Conservation (phyloP, 2,329 filamentous ascomycete genomes). For the Apiospora saccharicola region DNA sequence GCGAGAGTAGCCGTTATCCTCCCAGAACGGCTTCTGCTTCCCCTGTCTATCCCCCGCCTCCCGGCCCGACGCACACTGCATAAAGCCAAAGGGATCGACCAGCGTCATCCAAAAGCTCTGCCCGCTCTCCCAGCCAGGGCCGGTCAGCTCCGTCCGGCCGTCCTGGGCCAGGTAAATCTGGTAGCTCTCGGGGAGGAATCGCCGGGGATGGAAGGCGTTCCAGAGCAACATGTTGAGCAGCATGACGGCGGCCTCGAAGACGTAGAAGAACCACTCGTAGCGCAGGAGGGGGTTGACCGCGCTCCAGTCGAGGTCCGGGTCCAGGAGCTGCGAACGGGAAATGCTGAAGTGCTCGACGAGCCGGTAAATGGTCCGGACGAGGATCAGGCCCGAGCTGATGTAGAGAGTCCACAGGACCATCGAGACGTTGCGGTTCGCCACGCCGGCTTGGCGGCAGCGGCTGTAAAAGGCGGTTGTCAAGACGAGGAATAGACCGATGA, state of each 20-base stretch:
- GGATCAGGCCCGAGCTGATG: slow-evolving; percentile 46
- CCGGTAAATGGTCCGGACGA: slow-evolving; percentile 52
- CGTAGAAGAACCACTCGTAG: slow-evolving; percentile 55
- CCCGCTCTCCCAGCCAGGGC: slow-evolving; percentile 42
- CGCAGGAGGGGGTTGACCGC: slow-evolving; percentile 45
- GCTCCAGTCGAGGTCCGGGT: slow-evolving; percentile 37
- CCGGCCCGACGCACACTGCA: slow-evolving; percentile 25
- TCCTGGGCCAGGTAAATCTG: slow-evolving; percentile 49
- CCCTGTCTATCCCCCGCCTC: slow-evolving; percentile 29
- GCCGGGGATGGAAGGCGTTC: slow-evolving; percentile 49
- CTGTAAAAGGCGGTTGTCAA: slow-evolving; percentile 48
- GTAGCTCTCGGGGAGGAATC: slow-evolving; percentile 46
- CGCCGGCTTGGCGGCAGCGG: slow-evolving; percentile 24
- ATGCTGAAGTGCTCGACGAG: slow-evolving; percentile 52
- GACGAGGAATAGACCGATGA: slow-evolving; percentile 46
- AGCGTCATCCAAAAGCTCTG: slow-evolving; percentile 33
- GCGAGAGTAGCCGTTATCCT: slow-evolving; percentile 15
- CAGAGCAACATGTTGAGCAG: slow-evolving; percentile 47
- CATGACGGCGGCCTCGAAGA: slow-evolving; percentile 53
- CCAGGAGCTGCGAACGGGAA: slow-evolving; percentile 42
- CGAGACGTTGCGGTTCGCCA: slow-evolving; percentile 36
- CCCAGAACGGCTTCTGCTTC: slow-evolving; percentile 30
- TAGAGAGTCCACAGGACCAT: slow-evolving; percentile 46
- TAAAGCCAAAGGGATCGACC: slow-evolving; percentile 42
- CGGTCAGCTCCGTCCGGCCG: slow-evolving; percentile 45